Conservation (phyloP, 1,284 basidiomycete species). For the Ganoderma lingzhi region DNA sequence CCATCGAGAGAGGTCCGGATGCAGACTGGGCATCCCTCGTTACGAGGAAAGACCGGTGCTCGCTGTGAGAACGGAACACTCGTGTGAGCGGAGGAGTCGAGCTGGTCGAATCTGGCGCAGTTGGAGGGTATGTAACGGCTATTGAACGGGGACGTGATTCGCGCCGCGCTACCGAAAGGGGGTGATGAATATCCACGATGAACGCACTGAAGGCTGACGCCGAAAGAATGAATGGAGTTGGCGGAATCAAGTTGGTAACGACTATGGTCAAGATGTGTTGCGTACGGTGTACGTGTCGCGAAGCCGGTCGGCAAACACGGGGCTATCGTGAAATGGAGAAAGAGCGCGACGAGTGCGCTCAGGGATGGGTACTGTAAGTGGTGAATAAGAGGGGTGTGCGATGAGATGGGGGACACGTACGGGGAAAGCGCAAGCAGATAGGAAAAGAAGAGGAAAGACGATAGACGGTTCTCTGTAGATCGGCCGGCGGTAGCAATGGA, state of each 20-base stretch:
- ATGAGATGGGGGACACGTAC: background rate
- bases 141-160: background rate
- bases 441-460: background rate
- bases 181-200: conserved; percentile 1
- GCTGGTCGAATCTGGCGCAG: background rate
- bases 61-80: background rate
- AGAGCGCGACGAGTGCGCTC: background rate
- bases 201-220: conserved; percentile 2
- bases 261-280: background rate
- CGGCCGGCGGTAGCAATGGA: background rate
- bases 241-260: background rate
- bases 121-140: background rate
- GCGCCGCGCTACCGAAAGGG: background rate
- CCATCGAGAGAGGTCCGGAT: background rate
- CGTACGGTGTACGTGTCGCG: background rate
- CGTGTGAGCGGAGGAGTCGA: background rate
- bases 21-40: background rate
- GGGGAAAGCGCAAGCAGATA: background rate
- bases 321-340: background rate
- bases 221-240: background rate
- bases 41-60: background rate
- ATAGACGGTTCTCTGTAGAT: background rate
- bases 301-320: background rate
- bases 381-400: no score
- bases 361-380: background rate